A percentile compares a stretch with the other conserved stretches of the same genome.
These are phyloP conservation scores for Penicillium psychrosexuale DNA, from an alignment of 2,329 filamentous ascomycete genomes.

Conservation along the genomic window DNA sequence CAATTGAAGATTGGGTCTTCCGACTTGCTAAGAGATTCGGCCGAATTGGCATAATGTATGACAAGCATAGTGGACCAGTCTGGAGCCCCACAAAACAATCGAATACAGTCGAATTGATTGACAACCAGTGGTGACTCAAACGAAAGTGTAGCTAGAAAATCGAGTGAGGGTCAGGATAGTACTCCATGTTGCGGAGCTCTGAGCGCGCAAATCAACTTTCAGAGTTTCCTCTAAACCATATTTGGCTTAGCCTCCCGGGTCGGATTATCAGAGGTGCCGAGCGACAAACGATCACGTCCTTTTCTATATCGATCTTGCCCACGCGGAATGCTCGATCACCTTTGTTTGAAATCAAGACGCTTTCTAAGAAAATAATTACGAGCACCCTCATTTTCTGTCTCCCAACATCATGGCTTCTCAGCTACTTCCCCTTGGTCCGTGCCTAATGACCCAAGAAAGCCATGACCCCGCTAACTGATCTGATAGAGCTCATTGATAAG, in stretches of 20 bases:
- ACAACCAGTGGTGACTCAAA: background rate
- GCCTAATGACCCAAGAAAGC: slow-evolving; percentile 6
- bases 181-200: slow-evolving; percentile 2
- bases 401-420: slow-evolving; percentile 63
- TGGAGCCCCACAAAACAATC: background rate
- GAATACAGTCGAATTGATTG: background rate
- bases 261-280: slow-evolving; percentile 22
- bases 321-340: slow-evolving; percentile 4
- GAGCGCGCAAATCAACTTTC: background rate
- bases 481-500: slow-evolving; percentile 92
- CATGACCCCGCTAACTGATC: slow-evolving; percentile 23
- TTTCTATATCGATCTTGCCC: slow-evolving; percentile 19
- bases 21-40: slow-evolving; percentile 19
- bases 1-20: slow-evolving; percentile 13
- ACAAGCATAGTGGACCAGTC: slow-evolving; percentile 19
- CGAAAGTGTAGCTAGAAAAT: background rate
- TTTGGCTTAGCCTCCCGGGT: slow-evolving; percentile 13
- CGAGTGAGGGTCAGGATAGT: background rate
- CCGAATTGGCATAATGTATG: slow-evolving; percentile 23
- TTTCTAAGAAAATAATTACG: background rate
- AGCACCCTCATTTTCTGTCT: background rate
- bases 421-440: slow-evolving; percentile 66
- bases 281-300: slow-evolving; percentile 20
- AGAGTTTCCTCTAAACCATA: background rate
- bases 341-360: background rate